A percentile compares a stretch with the other conserved stretches of the same genome.
phyloP scores from a whole-genome alignment of 768 basidiomycete species.

The Boletus barrowsii region DNA sequence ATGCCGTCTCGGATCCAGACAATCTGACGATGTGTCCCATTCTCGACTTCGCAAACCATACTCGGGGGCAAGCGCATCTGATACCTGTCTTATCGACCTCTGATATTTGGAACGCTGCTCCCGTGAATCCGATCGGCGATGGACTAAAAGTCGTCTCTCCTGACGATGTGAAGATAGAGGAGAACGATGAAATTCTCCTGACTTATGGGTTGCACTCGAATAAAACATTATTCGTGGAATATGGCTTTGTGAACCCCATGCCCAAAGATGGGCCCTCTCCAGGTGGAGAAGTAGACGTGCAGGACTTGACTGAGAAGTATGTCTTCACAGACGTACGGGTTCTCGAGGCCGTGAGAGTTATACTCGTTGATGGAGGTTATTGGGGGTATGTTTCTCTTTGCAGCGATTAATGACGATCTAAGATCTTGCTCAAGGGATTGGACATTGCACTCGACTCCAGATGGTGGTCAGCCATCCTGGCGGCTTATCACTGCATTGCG shows the following conservation, averaged over 20 bases:
- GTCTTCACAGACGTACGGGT: slow-evolving; percentile 43
- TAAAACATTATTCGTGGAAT: slow-evolving; percentile 77
- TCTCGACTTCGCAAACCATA: slow-evolving; percentile 89
- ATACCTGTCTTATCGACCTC: slow-evolving; percentile 37
- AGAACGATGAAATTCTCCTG: slow-evolving; percentile 68
- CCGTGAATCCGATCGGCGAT: slow-evolving; percentile 37
- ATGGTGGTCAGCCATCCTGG: slow-evolving; percentile 74
- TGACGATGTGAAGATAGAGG: slow-evolving; percentile 35
- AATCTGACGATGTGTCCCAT: slow-evolving; percentile 88
- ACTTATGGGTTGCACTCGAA: slow-evolving; percentile 82
- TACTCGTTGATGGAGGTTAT: slow-evolving; percentile 65
- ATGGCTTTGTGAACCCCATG: slow-evolving; percentile 70
- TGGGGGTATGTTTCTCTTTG: slow-evolving; percentile 64
- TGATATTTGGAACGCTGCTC: slow-evolving; percentile 37
- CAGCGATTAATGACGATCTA: neutral
- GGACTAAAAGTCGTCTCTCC: slow-evolving; percentile 53
- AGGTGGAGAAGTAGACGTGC: slow-evolving; percentile 62
- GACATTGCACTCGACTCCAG: slow-evolving; percentile 63
- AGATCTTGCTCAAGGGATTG: slow-evolving; percentile 56
- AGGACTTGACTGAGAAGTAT: slow-evolving; percentile 47
- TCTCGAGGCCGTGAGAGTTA: slow-evolving; percentile 46
- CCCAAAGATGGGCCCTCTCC: slow-evolving; percentile 26
- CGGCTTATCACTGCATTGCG: slow-evolving; percentile 71
- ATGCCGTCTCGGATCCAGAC: slow-evolving; percentile 51
- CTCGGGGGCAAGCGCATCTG: slow-evolving; percentile 40